Conservation (phyloP, 2,329 filamentous ascomycete species). For the Sarocladium brachiariae region DNA sequence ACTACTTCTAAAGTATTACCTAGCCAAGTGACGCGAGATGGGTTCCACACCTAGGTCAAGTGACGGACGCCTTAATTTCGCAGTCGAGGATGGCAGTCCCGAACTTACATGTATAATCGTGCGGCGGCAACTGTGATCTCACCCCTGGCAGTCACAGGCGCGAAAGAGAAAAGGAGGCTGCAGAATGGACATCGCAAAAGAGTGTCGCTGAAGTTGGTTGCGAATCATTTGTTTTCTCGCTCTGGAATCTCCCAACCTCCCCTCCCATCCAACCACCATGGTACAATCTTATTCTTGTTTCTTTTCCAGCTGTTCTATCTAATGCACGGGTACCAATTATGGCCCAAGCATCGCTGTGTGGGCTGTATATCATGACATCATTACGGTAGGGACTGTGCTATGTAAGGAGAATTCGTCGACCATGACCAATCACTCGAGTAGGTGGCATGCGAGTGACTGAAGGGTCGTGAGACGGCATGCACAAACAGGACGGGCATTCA, state of each 20-base stretch:
- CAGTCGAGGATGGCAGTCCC: not conserved
- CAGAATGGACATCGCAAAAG: slow-evolving; percentile 3
- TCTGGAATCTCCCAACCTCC: not conserved
- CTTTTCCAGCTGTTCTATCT: not conserved
- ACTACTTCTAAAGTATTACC: not conserved
- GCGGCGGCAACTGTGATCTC: no score
- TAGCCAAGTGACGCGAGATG: not conserved
- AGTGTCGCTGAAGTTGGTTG: slow-evolving; percentile 9
- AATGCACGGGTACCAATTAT: not conserved
- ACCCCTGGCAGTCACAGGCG: not conserved
- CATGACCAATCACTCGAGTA: not conserved
- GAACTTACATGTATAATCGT: no score
- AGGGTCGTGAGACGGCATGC: not conserved
- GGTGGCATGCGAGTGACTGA: not conserved
- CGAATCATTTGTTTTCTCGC: slow-evolving; percentile 5
- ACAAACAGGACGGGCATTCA: not conserved
- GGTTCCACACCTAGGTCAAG: slow-evolving; percentile 4
- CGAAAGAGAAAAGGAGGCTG: not conserved
- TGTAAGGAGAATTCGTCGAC: not conserved
- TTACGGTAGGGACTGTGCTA: slow-evolving; percentile 8
- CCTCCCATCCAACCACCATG: slow-evolving; percentile 1
- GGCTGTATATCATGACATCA: not conserved
- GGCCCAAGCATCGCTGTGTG: not conserved
- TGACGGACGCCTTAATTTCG: slow-evolving; percentile 4
- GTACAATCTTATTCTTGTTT: not conserved